These are phyloP conservation scores for Boletus insuetus DNA, from an alignment of 768 basidiomycete genomes.

Conservation along the genomic window DNA sequence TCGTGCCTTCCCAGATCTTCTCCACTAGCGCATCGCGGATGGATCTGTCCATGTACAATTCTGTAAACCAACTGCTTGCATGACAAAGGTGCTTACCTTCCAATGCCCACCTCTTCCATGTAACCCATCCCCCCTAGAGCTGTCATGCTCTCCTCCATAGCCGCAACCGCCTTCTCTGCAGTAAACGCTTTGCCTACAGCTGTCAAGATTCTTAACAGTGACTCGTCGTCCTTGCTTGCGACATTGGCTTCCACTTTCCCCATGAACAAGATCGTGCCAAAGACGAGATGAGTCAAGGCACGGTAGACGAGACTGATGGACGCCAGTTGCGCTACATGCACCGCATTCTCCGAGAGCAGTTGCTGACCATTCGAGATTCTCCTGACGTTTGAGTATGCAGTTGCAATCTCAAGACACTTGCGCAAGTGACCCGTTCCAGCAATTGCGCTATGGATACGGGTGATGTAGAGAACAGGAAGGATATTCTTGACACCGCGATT, in stretches of 20 bases:
- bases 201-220: constrained; percentile 60
- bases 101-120: constrained; percentile 79
- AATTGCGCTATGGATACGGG: constrained; percentile 65
- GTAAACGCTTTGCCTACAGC: constrained; percentile 70
- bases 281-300: constrained; percentile 59
- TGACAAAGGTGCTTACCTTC: constrained; percentile 36
- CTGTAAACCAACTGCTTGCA: not conserved
- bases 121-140: constrained; percentile 76
- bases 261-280: constrained; percentile 56
- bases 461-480: constrained; percentile 72
- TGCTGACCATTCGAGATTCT: constrained; percentile 48
- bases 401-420: constrained; percentile 63
- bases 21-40: constrained; percentile 73
- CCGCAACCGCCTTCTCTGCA: constrained; percentile 58
- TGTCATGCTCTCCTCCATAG: constrained; percentile 74
- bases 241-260: constrained; percentile 60
- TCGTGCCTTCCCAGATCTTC: constrained; percentile 82
- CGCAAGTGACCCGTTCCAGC: constrained; percentile 55
- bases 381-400: constrained; percentile 60
- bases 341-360: constrained; percentile 50
- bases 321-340: constrained; percentile 67
- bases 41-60: constrained; percentile 29
- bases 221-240: constrained; percentile 47
- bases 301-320: constrained; percentile 60
- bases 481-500: constrained; percentile 66